These are phyloP conservation scores for Colletotrichum neosansevieriae DNA, from an alignment of 2,329 filamentous ascomycete species.

Conservation along the genomic window DNA sequence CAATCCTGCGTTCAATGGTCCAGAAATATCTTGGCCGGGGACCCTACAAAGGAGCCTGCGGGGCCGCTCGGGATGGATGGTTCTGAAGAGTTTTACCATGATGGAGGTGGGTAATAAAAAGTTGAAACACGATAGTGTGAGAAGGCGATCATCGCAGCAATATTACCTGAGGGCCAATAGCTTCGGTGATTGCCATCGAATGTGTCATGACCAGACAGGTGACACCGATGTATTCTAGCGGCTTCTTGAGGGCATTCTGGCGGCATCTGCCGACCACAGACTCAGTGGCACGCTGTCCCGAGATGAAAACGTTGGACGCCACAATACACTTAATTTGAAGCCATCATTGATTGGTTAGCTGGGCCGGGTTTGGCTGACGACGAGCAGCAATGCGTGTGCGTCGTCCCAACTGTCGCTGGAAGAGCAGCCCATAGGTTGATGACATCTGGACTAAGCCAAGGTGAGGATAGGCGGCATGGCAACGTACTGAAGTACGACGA, in stretches of 20 bases:
- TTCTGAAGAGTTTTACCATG: conserved; percentile 27
- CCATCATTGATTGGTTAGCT: conserved; percentile 18
- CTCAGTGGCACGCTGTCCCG: conserved; percentile 1
- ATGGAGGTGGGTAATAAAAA: conserved; percentile 19
- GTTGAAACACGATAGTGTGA: conserved; percentile 34
- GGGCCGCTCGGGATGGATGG: conserved; percentile 23
- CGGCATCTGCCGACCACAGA: conserved; percentile 27
- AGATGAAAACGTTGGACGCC: conserved; percentile 31
- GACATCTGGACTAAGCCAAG: conserved; percentile 3
- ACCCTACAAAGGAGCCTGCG: conserved; percentile 8
- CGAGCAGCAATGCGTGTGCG: conserved; percentile 18
- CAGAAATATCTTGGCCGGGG: conserved; percentile 23
- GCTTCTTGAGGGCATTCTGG: conserved; percentile 20
- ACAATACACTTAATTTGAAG: conserved; percentile 14
- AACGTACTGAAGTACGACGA: conserved; percentile 25
- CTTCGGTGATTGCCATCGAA: conserved; percentile 1
- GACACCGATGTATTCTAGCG: conserved; percentile 32
- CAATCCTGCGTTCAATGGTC: not conserved
- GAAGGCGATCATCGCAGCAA: conserved; percentile 11
- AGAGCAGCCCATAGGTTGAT: conserved; percentile 8
- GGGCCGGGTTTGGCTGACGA: not conserved
- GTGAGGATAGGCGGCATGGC: conserved; percentile 21
- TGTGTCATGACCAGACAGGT: conserved; percentile 16
- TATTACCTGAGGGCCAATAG: conserved; percentile 1
- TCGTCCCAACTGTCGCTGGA: conserved; percentile 24